phyloP scores from a whole-genome alignment of 805 yeast species.

The Zygosaccharomyces bisporus region DNA sequence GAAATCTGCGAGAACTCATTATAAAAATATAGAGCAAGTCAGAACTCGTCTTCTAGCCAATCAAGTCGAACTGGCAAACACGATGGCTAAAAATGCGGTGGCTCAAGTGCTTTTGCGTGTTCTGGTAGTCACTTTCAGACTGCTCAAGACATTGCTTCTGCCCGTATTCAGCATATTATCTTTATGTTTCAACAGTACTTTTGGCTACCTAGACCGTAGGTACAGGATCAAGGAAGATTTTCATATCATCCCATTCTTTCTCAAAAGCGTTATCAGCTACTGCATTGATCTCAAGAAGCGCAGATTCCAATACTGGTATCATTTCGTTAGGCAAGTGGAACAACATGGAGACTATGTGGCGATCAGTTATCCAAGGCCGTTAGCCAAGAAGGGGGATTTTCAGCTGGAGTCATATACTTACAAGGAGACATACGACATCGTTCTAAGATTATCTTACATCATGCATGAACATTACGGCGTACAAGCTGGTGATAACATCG shows the following conservation, averaged over 20 bases:
- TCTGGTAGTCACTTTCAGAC: slow-evolving; percentile 14
- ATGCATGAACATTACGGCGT: slow-evolving; percentile 62
- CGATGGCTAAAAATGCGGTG: slow-evolving; percentile 10
- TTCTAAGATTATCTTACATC: slow-evolving; percentile 62
- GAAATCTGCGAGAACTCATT: background rate
- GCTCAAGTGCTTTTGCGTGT: slow-evolving; percentile 17
- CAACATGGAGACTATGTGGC: slow-evolving; percentile 52
- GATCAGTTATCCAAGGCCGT: slow-evolving; percentile 50
- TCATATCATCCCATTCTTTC: slow-evolving; percentile 44
- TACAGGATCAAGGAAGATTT: slow-evolving; percentile 50
- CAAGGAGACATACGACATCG: slow-evolving; percentile 59
- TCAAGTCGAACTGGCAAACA: background rate
- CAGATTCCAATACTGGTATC: slow-evolving; percentile 61
- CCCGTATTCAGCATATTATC: slow-evolving; percentile 19
- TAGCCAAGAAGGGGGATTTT: slow-evolving; percentile 53
- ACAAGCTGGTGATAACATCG: slow-evolving; percentile 63
- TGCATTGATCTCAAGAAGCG: slow-evolving; percentile 26
- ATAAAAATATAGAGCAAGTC: background rate
- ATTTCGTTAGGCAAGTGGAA: slow-evolving; percentile 54
- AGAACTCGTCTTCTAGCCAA: background rate
- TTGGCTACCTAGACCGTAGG: slow-evolving; percentile 27
- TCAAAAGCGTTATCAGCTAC: slow-evolving; percentile 42
- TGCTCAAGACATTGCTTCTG: slow-evolving; percentile 8
- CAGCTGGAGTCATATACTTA: slow-evolving; percentile 63
- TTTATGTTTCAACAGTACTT: slow-evolving; percentile 12